Evolutionary conservation across 306 rosid genomes (phyloP), one percentile per base, ranked within the genome.

Genomic region (Rosa multiflora): DNA sequence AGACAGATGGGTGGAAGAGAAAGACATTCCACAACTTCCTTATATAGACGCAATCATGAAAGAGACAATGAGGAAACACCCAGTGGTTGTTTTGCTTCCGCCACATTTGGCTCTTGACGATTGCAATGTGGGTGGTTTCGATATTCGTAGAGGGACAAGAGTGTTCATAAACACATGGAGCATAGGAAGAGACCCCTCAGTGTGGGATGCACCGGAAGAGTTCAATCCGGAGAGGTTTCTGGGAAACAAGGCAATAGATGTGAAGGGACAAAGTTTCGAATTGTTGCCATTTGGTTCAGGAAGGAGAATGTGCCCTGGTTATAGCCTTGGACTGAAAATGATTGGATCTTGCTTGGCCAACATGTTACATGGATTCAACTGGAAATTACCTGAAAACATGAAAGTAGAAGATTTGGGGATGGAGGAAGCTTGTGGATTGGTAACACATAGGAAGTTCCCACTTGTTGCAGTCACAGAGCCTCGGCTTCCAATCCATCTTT

Each of bases 1-100:
- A 52, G 81, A 76, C 2, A 76, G 81, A 72, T 83, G 78, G 86
- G 86, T 83, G 46, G 83, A 83, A 61, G 67, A 61, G 76, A 75
- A 64, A 8, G 87, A 84, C 75, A 77, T 84, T 4, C 49, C 87
- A 12, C 52, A 68, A 18, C 87, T 84, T 77, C 82, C 87, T 39
- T 81, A 35, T 51, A 69, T 78, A 1, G 80, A 84, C 15, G 84
- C 87, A 46, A 77, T 84, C 3, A 77, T 84, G 70, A 84, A 84
- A 42, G 87, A 84, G 67, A 74, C 87, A 39, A 81, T 84, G 86
- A 82, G 86, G 40, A 63, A 71, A 44, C 88, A 82, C 84, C 84
- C 88, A 1, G 80, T 53, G 0, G 82, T 74, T 8, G 76, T 67
- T 20, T 21, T 85, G 40, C 73, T 85, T 1, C 77, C 84, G 39